A percentile compares a stretch with the other conserved stretches of the same genome.
These are phyloP conservation scores for Calonectria naviculata DNA, from an alignment of 2,329 filamentous ascomycete genomes.

Conservation along the genomic window DNA sequence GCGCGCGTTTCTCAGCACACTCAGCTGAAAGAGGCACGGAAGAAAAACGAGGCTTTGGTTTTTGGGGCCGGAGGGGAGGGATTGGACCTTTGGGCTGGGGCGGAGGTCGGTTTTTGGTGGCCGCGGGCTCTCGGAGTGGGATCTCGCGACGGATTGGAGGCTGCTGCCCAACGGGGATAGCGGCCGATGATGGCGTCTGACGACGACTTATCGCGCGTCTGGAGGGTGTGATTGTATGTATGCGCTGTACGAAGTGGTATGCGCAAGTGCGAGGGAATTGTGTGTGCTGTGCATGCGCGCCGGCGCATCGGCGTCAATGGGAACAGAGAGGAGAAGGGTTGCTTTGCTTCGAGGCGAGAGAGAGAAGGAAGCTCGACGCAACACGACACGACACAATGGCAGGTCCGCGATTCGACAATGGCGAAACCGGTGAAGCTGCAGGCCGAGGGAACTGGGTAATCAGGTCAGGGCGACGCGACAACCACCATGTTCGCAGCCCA, in stretches of 20 bases:
- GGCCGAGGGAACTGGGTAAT: slow-evolving; percentile 27
- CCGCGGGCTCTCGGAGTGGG: neutral
- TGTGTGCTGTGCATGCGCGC: slow-evolving; percentile 3
- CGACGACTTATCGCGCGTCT: neutral
- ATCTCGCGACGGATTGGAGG: neutral
- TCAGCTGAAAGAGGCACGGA: neutral
- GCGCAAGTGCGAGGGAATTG: neutral
- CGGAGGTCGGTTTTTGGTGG: slow-evolving; percentile 5
- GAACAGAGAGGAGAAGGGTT: neutral
- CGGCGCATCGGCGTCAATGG: slow-evolving; percentile 17
- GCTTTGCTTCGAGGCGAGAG: too few relatives aligned
- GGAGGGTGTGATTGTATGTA: slow-evolving; percentile 12
- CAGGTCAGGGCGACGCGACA: slow-evolving; percentile 30
- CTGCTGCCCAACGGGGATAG: slow-evolving; percentile 25
- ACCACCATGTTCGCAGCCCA: slow-evolving; percentile 36
- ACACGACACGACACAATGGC: slow-evolving; percentile 22
- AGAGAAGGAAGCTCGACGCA: slow-evolving; percentile 1
- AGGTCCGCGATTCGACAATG: slow-evolving; percentile 27
- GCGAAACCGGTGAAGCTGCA: slow-evolving; percentile 23
- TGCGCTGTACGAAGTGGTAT: slow-evolving; percentile 9
- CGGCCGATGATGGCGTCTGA: slow-evolving; percentile 5
- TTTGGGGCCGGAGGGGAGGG: neutral
- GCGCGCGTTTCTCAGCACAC: neutral
- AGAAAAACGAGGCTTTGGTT: neutral
- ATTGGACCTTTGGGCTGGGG: neutral